Evolutionary conservation across 106 monocot species (phyloP).

Genomic region (Dendrobium chrysotoxum): DNA sequence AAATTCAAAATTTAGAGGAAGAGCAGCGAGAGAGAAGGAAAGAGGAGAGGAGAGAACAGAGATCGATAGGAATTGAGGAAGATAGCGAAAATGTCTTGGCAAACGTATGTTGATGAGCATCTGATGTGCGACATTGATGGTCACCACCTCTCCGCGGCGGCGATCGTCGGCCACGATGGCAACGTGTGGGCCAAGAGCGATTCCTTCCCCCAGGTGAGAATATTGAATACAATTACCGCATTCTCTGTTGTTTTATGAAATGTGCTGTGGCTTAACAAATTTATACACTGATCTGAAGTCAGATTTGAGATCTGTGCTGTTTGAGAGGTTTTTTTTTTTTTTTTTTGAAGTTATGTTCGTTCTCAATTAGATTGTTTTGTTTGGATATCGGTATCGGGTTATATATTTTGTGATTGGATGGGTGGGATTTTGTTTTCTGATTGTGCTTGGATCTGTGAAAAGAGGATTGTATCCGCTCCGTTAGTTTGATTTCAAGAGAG

Average conservation of each 20-base stretch:
- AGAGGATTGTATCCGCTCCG: too few species aligned
- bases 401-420: too few species aligned
- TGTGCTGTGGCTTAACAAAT: too few species aligned
- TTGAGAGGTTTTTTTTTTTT: too few species aligned
- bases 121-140: conserved; percentile 67
- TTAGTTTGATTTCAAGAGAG: too few species aligned
- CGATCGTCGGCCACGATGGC: conserved; percentile 57
- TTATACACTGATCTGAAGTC: too few species aligned
- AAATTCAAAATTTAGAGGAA: neutral
- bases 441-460: too few species aligned
- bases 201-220: conserved; percentile 34
- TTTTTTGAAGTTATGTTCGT: too few species aligned
- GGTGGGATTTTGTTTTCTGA: too few species aligned
- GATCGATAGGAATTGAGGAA: neutral
- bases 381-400: too few species aligned
- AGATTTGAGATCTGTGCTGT: too few species aligned
- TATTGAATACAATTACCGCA: neutral
- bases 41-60: neutral
- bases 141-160: conserved; percentile 41
- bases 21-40: neutral
- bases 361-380: too few species aligned
- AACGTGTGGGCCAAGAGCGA: conserved; percentile 55
- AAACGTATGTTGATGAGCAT: conserved; percentile 61
- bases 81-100: conserved; percentile 50
- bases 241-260: neutral